Evolutionary conservation across 2,329 filamentous ascomycete species (phyloP).

Genomic region (Claviceps quebecensis): DNA sequence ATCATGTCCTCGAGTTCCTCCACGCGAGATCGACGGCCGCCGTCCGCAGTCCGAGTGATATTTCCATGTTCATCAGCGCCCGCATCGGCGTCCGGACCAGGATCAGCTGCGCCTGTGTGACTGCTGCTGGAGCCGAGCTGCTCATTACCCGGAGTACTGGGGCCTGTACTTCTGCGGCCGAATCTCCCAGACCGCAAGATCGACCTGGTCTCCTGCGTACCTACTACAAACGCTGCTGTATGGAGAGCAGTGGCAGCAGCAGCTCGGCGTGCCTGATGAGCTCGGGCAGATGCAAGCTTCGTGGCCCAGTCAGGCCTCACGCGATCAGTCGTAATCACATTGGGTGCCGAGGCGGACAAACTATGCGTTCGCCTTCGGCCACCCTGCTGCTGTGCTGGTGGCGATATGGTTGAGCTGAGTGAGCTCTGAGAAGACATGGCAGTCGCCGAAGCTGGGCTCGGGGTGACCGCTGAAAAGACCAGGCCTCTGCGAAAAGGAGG

Average conservation of each 20-base stretch:
- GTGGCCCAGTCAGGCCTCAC: slow-evolving; percentile 90
- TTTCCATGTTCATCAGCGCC: slow-evolving; percentile 13
- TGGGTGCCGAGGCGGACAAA: slow-evolving; percentile 68
- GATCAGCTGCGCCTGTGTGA: slow-evolving; percentile 2
- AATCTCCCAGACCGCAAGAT: slow-evolving; percentile 35
- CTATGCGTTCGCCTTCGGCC: slow-evolving; percentile 38
- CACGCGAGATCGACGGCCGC: slow-evolving; percentile 38
- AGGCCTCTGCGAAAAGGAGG: slow-evolving; percentile 81
- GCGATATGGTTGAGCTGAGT: slow-evolving; percentile 44
- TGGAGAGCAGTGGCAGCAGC: slow-evolving; percentile 90
- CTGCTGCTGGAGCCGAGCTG: slow-evolving; percentile 1
- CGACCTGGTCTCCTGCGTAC: slow-evolving; percentile 41
- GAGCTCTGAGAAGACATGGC: slow-evolving; percentile 83
- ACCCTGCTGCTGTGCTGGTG: slow-evolving; percentile 21
- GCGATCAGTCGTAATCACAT: slow-evolving; percentile 83
- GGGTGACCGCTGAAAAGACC: slow-evolving; percentile 43
- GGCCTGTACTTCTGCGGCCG: slow-evolving; percentile 36
- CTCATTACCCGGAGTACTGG: slow-evolving; percentile 15
- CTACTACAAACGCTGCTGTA: slow-evolving; percentile 85
- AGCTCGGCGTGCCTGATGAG: slow-evolving; percentile 72
- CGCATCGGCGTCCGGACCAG: slow-evolving; percentile 13
- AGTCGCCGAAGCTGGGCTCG: slow-evolving; percentile 30
- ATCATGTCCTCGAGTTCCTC: slow-evolving; percentile 95
- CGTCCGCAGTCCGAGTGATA: slow-evolving; percentile 9
- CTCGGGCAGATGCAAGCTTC: slow-evolving; percentile 72